phyloP scores from a whole-genome alignment of 768 basidiomycete genomes.

The Russula compacta region DNA sequence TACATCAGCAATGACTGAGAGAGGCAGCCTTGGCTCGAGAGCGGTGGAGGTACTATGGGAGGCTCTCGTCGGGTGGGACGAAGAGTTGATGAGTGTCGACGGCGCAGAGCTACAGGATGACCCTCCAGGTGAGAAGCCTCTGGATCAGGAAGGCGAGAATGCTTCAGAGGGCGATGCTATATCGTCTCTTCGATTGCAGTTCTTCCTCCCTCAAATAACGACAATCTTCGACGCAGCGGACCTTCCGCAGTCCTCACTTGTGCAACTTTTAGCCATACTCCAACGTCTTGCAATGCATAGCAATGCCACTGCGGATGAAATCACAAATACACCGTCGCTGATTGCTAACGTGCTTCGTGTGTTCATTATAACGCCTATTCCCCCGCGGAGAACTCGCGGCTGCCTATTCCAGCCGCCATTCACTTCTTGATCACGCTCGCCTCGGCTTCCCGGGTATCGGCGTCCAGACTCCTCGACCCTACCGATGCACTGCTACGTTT shows the following conservation, averaged over 20 bases:
- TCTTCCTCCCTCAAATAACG: slow-evolving; percentile 44
- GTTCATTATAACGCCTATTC: slow-evolving; percentile 50
- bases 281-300: slow-evolving; percentile 54
- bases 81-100: slow-evolving; percentile 26
- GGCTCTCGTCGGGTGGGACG: slow-evolving; percentile 60
- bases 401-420: slow-evolving; percentile 43
- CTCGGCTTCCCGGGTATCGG: slow-evolving; percentile 58
- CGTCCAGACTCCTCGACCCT: slow-evolving; percentile 43
- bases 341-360: slow-evolving; percentile 41
- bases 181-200: slow-evolving; percentile 32
- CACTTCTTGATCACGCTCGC: slow-evolving; percentile 49
- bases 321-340: slow-evolving; percentile 44
- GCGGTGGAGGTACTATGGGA: slow-evolving; percentile 72
- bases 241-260: slow-evolving; percentile 39
- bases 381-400: slow-evolving; percentile 28
- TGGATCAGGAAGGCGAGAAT: slow-evolving; percentile 25
- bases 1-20: slow-evolving; percentile 53
- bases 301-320: slow-evolving; percentile 40
- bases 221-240: slow-evolving; percentile 32
- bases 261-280: slow-evolving; percentile 50
- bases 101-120: slow-evolving; percentile 39
- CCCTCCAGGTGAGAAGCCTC: slow-evolving; percentile 20
- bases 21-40: slow-evolving; percentile 54
- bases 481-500: slow-evolving; percentile 69
- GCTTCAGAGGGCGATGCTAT: slow-evolving; percentile 23